Evolutionary conservation across 2,329 filamentous ascomycete genomes (phyloP).

Genomic region (Pseudogymnoascus sp.): DNA sequence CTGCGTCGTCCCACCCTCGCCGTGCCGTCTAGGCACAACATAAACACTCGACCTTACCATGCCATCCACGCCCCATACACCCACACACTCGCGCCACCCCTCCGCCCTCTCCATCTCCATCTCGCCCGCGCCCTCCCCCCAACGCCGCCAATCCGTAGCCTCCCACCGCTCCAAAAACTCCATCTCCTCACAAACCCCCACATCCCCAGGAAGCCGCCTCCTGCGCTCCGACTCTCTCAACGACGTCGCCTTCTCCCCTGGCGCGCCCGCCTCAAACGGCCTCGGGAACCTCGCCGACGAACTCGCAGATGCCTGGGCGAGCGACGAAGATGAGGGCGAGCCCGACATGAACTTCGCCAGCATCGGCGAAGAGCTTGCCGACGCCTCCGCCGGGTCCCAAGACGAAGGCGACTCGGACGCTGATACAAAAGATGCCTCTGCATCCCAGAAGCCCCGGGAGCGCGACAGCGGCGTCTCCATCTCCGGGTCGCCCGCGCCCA

Average conservation of each 20-base stretch:
- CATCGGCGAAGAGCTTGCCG: conserved; percentile 14
- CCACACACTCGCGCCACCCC: neutral
- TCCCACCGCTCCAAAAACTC: neutral
- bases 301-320: conserved; percentile 64
- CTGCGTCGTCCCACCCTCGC: neutral
- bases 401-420: neutral
- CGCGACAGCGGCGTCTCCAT: conserved; percentile 31
- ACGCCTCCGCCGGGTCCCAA: neutral
- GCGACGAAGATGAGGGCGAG: conserved; percentile 55
- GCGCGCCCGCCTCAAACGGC: conserved; percentile 43
- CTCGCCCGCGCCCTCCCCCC: neutral
- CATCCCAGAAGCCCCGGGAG: neutral
- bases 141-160: neutral
- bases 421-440: neutral
- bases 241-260: conserved; percentile 28
- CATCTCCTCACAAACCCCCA: neutral
- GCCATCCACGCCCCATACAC: conserved; percentile 1
- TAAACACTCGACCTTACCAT: neutral
- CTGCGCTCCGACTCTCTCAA: conserved; percentile 22
- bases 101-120: neutral
- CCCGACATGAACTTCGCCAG: conserved; percentile 33
- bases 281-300: conserved; percentile 77
- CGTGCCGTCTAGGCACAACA: neutral
- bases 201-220: neutral
- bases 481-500: conserved; percentile 17